Conservation (phyloP, 441 rosid species). For the Dalechampia spathulata region DNA sequence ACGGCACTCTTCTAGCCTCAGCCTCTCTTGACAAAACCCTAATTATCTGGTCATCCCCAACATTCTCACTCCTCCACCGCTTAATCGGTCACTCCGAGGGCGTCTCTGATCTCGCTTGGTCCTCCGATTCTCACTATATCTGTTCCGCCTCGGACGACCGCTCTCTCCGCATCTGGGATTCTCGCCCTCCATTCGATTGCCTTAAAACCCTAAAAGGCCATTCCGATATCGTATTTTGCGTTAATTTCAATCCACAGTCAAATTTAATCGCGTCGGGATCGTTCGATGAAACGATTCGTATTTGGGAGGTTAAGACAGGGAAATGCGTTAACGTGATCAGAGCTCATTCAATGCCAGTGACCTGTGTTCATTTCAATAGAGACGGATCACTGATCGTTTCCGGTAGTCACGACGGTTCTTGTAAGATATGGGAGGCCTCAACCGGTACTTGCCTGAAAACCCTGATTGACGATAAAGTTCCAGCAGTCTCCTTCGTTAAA, state of each 20-base stretch:
- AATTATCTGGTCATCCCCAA: conserved; percentile 66
- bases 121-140: conserved; percentile 84
- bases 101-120: conserved; percentile 86
- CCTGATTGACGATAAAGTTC: conserved; percentile 56
- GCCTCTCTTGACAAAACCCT: conserved; percentile 82
- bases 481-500: conserved; percentile 73
- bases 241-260: conserved; percentile 84
- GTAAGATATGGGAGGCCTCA: conserved; percentile 90
- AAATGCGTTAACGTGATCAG: conserved; percentile 47
- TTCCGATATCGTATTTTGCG: conserved; percentile 71
- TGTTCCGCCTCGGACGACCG: conserved; percentile 92
- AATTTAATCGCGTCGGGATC: conserved; percentile 79
- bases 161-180: conserved; percentile 85
- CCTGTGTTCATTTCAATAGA: conserved; percentile 74
- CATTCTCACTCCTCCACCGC: conserved; percentile 49
- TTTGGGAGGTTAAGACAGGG: conserved; percentile 94
- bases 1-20: conserved; percentile 73
- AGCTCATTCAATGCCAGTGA: conserved; percentile 75
- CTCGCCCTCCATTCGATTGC: conserved; percentile 73
- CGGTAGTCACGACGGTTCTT: conserved; percentile 83
- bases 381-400: conserved; percentile 93
- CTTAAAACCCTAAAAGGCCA: conserved; percentile 80
- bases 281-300: conserved; percentile 77
- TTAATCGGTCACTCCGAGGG: conserved; percentile 75
- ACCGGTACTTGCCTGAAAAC: conserved; percentile 56